These are phyloP conservation scores for Aspergillus intermedius DNA, from an alignment of 2,329 filamentous ascomycete species.

Conservation along the genomic window DNA sequence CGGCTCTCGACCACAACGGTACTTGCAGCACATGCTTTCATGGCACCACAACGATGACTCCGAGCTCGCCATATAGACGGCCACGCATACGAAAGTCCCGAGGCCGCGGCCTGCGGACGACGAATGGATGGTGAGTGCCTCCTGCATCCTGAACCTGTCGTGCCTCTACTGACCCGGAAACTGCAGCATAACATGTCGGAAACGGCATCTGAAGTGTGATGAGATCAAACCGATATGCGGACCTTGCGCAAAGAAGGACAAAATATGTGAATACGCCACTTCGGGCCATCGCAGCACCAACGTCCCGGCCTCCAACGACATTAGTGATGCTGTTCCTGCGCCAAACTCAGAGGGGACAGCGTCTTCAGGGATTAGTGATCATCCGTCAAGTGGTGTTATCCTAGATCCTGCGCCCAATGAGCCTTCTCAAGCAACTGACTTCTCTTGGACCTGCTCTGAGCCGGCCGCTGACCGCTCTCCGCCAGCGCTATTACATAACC, in stretches of 20 bases:
- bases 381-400: not conserved
- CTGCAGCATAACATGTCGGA: too few species aligned
- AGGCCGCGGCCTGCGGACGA: slow-evolving; percentile 12
- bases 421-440: not conserved
- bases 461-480: not conserved
- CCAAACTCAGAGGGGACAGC: not conserved
- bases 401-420: not conserved
- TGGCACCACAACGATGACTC: not conserved
- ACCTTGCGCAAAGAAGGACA: slow-evolving; percentile 16
- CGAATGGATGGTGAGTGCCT: slow-evolving; percentile 10
- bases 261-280: slow-evolving; percentile 7
- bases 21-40: too few species aligned
- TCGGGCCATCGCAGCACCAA: not conserved
- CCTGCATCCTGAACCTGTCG: too few species aligned
- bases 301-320: not conserved
- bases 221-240: slow-evolving; percentile 20
- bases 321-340: not conserved
- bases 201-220: too few species aligned
- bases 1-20: too few species aligned
- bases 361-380: not conserved
- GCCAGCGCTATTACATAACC: not conserved
- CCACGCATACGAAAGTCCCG: slow-evolving; percentile 10
- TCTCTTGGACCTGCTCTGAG: not conserved
- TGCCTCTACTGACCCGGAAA: too few species aligned
- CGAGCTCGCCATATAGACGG: not conserved